Base-by-base conservation (phyloP, 306 rosid genomes). In the Dalbergia cultrata region DNA sequence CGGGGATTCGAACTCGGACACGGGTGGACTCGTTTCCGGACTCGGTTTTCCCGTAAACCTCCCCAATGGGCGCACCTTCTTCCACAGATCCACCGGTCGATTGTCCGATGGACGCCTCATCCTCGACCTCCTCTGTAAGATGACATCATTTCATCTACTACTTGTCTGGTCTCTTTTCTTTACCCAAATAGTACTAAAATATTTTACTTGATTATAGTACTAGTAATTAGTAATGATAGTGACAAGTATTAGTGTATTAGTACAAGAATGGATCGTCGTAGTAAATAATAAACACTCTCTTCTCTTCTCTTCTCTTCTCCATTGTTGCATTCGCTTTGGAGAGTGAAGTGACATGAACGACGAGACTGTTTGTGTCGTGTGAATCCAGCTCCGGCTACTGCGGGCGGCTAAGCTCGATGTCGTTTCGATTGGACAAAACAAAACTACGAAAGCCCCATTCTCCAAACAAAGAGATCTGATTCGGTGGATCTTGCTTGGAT, bases 1-100 rank as follows among this genome's bases (percentile, higher is more conserved):
- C 77, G 99, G 99, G 1, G 99, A 95, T 83, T 95, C 99, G 31
- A 95, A 95, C 92, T 95, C 99, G 50, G 99, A 95, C 86, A 95
- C 99, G 2, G 99, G 99, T 18, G 99, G 97, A 75, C 94, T 95
- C 76, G 85, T 79, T 8, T 88, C 99, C 4, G 99, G 97, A 21
- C 97, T 95, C 79, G 99, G 99, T 64, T 95, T 85, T 84, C 88
- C 92, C 0, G 75, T 95, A 67, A 86, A 86, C 47, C 85, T 62
- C 14, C 97, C 99, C 31, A 89, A 95, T 78, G 99, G 97, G 65
- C 95, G 97, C 22, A 50, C 90, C n/a, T 95, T 87, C 88, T 95
- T 93, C 74, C 86, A 65, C 64, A 80, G 94, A 73, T 93, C 97
- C 81, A 92, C 97, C 2, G 97, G 99, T 59, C 97, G 97, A 0